These are phyloP conservation scores for Penicillium argentinense DNA, from an alignment of 495 filamentous ascomycete species.

Conservation along the genomic window DNA sequence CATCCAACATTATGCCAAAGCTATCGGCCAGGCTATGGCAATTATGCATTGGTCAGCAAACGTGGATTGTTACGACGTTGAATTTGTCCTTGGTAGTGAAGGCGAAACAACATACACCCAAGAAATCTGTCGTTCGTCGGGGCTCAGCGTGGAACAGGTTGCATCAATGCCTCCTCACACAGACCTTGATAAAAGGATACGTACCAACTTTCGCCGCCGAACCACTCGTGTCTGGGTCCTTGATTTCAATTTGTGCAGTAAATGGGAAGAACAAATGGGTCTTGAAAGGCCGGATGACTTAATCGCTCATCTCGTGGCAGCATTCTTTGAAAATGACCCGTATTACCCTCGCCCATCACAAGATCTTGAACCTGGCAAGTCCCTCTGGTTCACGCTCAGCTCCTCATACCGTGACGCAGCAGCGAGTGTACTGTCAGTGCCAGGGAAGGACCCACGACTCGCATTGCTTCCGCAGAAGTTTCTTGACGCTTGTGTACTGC, in stretches of 20 bases:
- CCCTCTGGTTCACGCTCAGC: too few relatives aligned
- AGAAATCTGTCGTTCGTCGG: not conserved
- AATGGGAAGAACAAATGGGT: slow-evolving; percentile 26
- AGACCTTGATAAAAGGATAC: not conserved
- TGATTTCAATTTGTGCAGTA: slow-evolving; percentile 42
- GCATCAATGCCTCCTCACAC: slow-evolving; percentile 2
- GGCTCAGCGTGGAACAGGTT: not conserved
- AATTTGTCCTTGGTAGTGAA: slow-evolving; percentile 43
- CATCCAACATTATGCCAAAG: slow-evolving; percentile 22
- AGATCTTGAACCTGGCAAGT: too few relatives aligned
- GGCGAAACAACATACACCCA: not conserved
- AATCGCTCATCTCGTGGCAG: too few relatives aligned
- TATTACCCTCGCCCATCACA: too few relatives aligned
- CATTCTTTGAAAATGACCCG: too few relatives aligned
- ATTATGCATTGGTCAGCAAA: slow-evolving; percentile 37
- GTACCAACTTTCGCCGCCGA: slow-evolving; percentile 1
- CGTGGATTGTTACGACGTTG: slow-evolving; percentile 43
- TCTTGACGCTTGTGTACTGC: too few relatives aligned
- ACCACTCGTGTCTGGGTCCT: slow-evolving; percentile 33
- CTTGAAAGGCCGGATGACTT: slow-evolving; percentile 2
- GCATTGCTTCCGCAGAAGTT: too few relatives aligned
- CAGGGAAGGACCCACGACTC: too few relatives aligned
- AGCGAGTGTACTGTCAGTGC: too few relatives aligned
- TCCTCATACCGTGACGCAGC: too few relatives aligned
- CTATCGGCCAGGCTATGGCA: slow-evolving; percentile 41